Base-by-base conservation (phyloP, 2,329 filamentous ascomycete genomes). In the Davidsoniella virescens region DNA sequence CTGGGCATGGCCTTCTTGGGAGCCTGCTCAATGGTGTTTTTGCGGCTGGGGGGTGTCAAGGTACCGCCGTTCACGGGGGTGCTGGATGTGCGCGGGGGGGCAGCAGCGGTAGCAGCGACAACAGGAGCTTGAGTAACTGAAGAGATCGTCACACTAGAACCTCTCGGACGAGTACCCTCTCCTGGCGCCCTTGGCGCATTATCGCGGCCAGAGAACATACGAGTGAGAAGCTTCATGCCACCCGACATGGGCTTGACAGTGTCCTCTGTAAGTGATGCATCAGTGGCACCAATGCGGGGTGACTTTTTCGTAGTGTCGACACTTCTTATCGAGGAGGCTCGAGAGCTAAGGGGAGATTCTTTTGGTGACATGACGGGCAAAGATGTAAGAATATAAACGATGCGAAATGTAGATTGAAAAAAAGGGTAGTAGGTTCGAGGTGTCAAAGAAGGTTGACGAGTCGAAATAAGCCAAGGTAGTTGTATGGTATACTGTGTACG, bases 321-420 rank as follows among this genome's bases (percentile, higher is more conserved):
- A 29, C 51, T 53, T 47, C 47, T 45, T 37, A 53, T 53, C 25
- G 51, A 53, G 10, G 51, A 53, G n/a, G 51, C 51, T 26, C 51
- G 41, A 20, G 51, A 53, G 51, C 51, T 53, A 18, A 50, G 39
- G 17, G 51, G 51, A 7, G 51, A 40, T 10, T 48, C 51, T 43
- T 53, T 53, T 14, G 51, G 51, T 4, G 51, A 53, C 51, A 53
- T 53, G 37, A 17, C 45, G 38, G n/a, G 25, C 16, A 37, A 10
- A 25, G 25, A 25, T 3, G 25, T 41, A 9, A 41, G 14, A 9
- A 17, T 17, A 17, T 33, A 33, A 17, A 23, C 23, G 17, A 42
- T 18, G 16, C 14, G 40, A 40, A 16, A 40, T 40, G n/a, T 18
- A 18, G 17, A 10, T 40, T 14, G 38, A n/a, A 14, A 18, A 18